Evolutionary conservation across 257 asterid genomes (phyloP).

Genomic region (Ocimum tenuiflorum): DNA sequence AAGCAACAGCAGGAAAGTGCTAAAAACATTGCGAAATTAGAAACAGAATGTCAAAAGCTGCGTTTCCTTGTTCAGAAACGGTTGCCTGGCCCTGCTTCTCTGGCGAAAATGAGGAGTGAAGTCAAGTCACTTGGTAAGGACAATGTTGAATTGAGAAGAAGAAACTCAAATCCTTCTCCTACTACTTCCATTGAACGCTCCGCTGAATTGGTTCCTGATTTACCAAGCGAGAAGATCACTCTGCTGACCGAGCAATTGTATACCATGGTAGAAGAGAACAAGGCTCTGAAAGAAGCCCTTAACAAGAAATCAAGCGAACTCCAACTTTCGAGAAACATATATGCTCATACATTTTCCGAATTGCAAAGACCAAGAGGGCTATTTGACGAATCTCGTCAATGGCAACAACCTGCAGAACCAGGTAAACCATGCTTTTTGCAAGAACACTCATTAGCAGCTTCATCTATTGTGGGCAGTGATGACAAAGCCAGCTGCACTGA

Average conservation of each 20-base stretch:
- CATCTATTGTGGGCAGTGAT: slow-evolving; percentile 53
- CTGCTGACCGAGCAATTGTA: slow-evolving; percentile 42
- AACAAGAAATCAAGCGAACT: slow-evolving; percentile 27
- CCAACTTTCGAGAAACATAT: slow-evolving; percentile 18
- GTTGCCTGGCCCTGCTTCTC: slow-evolving; percentile 61
- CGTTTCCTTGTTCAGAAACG: slow-evolving; percentile 61
- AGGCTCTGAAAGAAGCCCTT: slow-evolving; percentile 39
- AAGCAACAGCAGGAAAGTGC: slow-evolving; percentile 57
- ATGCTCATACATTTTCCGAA: slow-evolving; percentile 24
- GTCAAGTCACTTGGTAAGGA: slow-evolving; percentile 42
- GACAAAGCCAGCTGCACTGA: slow-evolving; percentile 57
- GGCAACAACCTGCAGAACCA: slow-evolving; percentile 21
- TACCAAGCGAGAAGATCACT: slow-evolving; percentile 31
- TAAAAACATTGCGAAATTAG: slow-evolving; percentile 57
- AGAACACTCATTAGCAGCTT: slow-evolving; percentile 12
- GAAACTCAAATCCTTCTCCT: slow-evolving; percentile 36
- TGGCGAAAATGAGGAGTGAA: slow-evolving; percentile 59
- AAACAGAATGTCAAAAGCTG: slow-evolving; percentile 68
- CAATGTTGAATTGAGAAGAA: slow-evolving; percentile 33
- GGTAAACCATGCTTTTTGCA: slow-evolving; percentile 19
- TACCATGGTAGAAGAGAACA: slow-evolving; percentile 52
- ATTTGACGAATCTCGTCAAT: neutral
- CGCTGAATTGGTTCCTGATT: slow-evolving; percentile 28
- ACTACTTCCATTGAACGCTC: slow-evolving; percentile 33
- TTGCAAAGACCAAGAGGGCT: slow-evolving; percentile 23